These are phyloP conservation scores for Skeletonema grethae DNA, from an alignment of 108 stramenopile species.

Conservation along the genomic window DNA sequence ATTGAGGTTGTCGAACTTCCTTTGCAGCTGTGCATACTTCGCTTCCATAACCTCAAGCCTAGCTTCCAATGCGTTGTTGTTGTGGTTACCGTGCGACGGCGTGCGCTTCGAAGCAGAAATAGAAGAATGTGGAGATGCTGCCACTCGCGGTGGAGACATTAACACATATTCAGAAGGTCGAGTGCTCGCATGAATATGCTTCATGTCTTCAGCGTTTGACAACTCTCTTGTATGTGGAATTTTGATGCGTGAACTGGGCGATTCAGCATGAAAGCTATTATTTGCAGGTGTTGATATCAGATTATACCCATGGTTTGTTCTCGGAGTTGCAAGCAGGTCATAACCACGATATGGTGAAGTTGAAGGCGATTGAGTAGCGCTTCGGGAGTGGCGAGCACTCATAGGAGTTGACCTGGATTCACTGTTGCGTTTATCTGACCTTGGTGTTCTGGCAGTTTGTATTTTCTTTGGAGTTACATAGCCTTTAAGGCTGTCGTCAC, in stretches of 20 bases:
- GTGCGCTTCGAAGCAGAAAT: neutral
- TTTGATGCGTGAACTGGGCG: neutral
- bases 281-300: neutral
- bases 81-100: neutral
- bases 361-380: neutral
- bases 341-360: neutral
- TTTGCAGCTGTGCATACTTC: conserved; percentile 1
- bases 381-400: neutral
- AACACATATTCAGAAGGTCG: neutral
- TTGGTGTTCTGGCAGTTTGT: neutral
- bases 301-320: neutral
- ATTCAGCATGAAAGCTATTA: neutral
- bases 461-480: neutral
- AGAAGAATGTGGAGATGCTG: neutral
- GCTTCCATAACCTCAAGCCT: neutral
- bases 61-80: neutral
- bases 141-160: neutral
- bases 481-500: neutral
- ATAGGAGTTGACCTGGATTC: neutral
- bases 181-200: neutral
- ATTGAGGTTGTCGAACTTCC: neutral
- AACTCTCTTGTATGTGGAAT: neutral
- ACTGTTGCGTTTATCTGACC: neutral
- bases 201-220: neutral
- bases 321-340: neutral